Conservation (phyloP, 306 rosid species). For the Inga oerstediana region DNA sequence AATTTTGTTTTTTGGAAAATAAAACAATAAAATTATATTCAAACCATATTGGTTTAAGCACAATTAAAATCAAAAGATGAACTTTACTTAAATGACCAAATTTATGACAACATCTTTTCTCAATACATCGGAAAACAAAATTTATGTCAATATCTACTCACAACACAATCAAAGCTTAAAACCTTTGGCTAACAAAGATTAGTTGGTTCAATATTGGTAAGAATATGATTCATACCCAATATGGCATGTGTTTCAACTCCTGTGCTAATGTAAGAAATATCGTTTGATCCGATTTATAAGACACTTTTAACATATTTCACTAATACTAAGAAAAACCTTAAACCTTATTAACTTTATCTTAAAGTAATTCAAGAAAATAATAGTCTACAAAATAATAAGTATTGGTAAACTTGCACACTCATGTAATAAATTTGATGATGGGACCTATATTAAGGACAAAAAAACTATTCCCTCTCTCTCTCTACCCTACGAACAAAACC, state of each 20-base stretch:
- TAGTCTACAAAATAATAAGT: too few species aligned
- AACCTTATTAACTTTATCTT: too few species aligned
- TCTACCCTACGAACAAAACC: background rate
- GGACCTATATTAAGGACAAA: too few species aligned
- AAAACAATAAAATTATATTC: background rate
- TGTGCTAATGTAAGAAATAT: too few species aligned
- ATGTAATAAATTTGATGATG: too few species aligned
- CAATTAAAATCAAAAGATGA: background rate
- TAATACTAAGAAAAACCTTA: background rate
- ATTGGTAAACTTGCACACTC: too few species aligned
- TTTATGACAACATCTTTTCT: background rate
- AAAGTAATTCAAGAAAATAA: too few species aligned
- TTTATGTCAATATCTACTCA: background rate
- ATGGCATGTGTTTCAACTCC: background rate
- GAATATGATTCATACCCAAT: background rate
- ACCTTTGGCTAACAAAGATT: background rate
- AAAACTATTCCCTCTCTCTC: background rate
- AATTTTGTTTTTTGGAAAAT: background rate
- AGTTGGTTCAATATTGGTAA: background rate
- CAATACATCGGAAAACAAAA: background rate
- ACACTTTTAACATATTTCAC: too few species aligned
- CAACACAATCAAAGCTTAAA: background rate
- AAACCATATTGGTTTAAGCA: background rate
- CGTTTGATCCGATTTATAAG: too few species aligned
- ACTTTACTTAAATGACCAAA: background rate